Base-by-base conservation (phyloP, 2,329 filamentous ascomycete species). In the Samsoniella hepiali region DNA sequence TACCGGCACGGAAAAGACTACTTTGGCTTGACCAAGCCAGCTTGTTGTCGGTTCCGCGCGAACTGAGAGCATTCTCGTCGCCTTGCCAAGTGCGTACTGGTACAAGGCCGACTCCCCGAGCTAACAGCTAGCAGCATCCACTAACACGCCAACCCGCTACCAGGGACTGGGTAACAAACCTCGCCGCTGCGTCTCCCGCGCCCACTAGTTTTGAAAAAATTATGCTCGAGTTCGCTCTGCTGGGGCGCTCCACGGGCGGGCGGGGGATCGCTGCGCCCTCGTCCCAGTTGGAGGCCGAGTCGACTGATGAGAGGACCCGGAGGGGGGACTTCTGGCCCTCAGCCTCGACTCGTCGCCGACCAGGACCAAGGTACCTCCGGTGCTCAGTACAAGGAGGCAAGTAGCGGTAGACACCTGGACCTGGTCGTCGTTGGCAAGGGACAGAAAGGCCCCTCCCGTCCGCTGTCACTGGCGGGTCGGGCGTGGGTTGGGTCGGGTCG, bases 291-390 rank as follows among this genome's bases (percentile, higher is more conserved):
- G 7, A 15, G 22, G 22, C 15, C 34, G 36, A 51, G 57, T 59
- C 57, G 57, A 59, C 57, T 51, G 57, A 59, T 59, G 45, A 45
- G 57, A 59, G 44, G 57, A 59, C 45, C 57, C 57, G n/a, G 57
- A 50, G 34, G 31, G 45, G 22, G 44, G 27, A 27, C 17, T 10
- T 9, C 40, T 57, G 42, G 57, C 34, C 57, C 34, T 51, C 45
- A 51, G 55, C 34, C 55, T n/a, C 38, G 42, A 36, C 55, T 32
- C n/a, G 17, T 34, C 29, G 31, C 42, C 32, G 22, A 57, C 38
- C 40, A 34, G 29, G 54, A 40, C 22, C 22, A 22, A 22, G 22
- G 22, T 22, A 22, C 22, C 22, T 22, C 22, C 22, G 22, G 22
- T 22, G 22, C 22, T 22, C 22, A 22, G 22, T 22, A 22, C 22